phyloP scores from a whole-genome alignment of 768 basidiomycete species.

The Boletus eberwhitei region DNA sequence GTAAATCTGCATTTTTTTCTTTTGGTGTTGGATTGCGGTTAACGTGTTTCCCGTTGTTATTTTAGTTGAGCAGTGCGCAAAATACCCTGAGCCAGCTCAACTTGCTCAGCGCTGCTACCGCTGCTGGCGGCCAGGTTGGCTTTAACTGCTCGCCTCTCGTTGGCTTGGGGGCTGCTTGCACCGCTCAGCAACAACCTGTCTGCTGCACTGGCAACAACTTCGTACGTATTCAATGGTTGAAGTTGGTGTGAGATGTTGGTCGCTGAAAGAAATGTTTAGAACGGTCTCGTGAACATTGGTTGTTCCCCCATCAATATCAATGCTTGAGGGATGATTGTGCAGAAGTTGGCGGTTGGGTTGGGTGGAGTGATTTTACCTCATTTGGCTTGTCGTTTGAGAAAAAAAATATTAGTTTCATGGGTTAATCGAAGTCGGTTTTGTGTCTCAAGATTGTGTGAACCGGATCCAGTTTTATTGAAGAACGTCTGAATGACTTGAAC shows the following conservation, averaged over 20 bases:
- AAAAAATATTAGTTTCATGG: background rate
- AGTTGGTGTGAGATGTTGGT: background rate
- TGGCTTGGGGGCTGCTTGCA: background rate
- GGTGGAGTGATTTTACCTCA: background rate
- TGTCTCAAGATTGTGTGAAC: background rate
- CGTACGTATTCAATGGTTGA: background rate
- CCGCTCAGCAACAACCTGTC: background rate
- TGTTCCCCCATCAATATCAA: background rate
- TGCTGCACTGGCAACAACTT: constrained; percentile 5
- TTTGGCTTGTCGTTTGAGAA: background rate
- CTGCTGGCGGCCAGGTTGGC: background rate
- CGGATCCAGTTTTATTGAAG: no score
- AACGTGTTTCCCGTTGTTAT: background rate
- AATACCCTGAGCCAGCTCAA: fast-evolving
- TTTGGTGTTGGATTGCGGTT: background rate
- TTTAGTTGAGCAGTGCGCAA: background rate
- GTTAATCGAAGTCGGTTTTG: background rate
- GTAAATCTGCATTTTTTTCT: background rate
- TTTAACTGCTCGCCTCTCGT: background rate
- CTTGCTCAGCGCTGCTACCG: background rate
- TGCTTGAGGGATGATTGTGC: background rate
- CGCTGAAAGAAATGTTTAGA: background rate
- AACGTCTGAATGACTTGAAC: no score
- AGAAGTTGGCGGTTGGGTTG: background rate
- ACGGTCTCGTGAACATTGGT: background rate